Conservation (phyloP, 208 protist species). For the Lotmaria passim region DNA sequence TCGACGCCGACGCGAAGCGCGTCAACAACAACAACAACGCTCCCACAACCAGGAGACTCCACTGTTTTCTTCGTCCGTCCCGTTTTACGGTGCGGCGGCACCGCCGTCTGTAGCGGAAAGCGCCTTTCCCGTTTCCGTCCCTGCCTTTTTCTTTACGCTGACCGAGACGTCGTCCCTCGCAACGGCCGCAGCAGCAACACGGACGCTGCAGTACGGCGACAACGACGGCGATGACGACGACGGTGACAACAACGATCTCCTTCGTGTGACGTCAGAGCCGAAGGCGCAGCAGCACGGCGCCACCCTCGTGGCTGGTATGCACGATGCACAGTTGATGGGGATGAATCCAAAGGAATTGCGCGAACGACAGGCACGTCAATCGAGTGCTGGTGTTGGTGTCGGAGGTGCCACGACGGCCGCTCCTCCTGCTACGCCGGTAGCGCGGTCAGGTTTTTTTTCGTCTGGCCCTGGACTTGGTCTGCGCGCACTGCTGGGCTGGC, state of each 20-base stretch:
- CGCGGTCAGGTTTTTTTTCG: background rate
- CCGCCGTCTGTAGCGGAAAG: conserved; percentile 21
- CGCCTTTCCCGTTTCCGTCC: conserved; percentile 25
- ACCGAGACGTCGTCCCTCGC: conserved; percentile 16
- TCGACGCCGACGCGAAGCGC: conserved; percentile 18
- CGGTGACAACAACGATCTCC: background rate
- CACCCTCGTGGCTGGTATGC: too few relatives aligned
- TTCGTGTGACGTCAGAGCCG: background rate
- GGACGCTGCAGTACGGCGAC: conserved; percentile 12
- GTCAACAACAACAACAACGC: conserved; percentile 18
- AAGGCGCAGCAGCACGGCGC: background rate
- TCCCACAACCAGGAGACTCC: background rate
- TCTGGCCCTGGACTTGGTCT: conserved; percentile 15
- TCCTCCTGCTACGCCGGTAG: too few relatives aligned
- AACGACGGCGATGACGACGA: background rate
- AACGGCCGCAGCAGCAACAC: background rate
- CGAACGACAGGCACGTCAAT: too few relatives aligned
- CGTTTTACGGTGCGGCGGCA: background rate
- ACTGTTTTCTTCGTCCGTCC: background rate
- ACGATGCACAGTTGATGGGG: too few relatives aligned
- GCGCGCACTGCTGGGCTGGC: conserved; percentile 20
- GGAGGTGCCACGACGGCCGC: too few relatives aligned
- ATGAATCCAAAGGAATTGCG: too few relatives aligned
- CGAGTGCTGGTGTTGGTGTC: too few relatives aligned
- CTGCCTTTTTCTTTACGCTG: conserved; percentile 43